Conservation (phyloP, 2,329 filamentous ascomycete species). For the Alternaria arbusti region DNA sequence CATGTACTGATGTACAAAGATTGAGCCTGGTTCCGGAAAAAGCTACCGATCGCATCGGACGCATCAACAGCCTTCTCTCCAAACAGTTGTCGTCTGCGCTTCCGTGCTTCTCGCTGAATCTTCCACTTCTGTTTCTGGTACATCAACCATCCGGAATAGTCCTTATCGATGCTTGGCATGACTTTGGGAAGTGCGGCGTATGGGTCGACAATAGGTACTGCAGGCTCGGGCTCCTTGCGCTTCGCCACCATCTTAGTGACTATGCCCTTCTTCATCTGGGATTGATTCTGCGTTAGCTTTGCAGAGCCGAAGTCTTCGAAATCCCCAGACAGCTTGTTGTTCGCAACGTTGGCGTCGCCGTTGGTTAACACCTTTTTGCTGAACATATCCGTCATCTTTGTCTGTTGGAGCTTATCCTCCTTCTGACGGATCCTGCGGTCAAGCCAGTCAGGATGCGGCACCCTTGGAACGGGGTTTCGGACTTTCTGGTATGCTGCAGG, state of each 20-base stretch:
- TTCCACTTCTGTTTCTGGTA: slow-evolving; percentile 99
- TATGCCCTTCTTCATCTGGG: slow-evolving; percentile 48
- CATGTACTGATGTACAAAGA: slow-evolving; percentile 89
- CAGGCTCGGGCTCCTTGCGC: slow-evolving; percentile 55
- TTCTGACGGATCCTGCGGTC: slow-evolving; percentile 92
- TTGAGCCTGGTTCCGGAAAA: slow-evolving; percentile 93
- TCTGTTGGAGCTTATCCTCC: slow-evolving; percentile 97
- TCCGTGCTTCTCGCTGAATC: slow-evolving; percentile 88
- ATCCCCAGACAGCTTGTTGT: slow-evolving; percentile 66
- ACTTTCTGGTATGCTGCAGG: slow-evolving; percentile 95
- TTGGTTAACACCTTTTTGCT: slow-evolving; percentile 74
- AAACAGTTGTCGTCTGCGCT: slow-evolving; percentile 87
- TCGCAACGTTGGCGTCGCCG: slow-evolving; percentile 68
- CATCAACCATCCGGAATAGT: slow-evolving; percentile 85
- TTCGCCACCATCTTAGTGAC: slow-evolving; percentile 57
- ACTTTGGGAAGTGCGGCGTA: slow-evolving; percentile 80
- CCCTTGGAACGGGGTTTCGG: slow-evolving; percentile 89
- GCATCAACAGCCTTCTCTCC: slow-evolving; percentile 75
- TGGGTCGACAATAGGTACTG: slow-evolving; percentile 70
- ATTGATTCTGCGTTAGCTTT: slow-evolving; percentile 54
- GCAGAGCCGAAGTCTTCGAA: slow-evolving; percentile 80
- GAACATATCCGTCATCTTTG: slow-evolving; percentile 96
- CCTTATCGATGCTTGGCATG: slow-evolving; percentile 83
- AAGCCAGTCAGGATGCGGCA: slow-evolving; percentile 95
- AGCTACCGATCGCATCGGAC: slow-evolving; percentile 67